Evolutionary conservation across 148 eudicot species (phyloP), one percentile per base, ranked within the genome.

Genomic region (Nepenthes gracilis): DNA sequence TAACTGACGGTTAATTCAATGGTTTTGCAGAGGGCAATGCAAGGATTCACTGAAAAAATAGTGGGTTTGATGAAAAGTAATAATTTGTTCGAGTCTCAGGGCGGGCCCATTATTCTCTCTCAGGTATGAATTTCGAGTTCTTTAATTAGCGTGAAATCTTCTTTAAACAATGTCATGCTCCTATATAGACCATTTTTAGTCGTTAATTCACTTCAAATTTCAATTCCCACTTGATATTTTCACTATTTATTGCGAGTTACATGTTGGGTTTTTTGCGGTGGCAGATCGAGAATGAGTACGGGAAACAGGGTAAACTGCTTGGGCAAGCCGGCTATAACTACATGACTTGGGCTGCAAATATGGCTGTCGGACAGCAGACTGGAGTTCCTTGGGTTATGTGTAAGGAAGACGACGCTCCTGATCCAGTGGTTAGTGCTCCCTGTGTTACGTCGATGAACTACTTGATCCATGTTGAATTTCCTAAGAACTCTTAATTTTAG

Each of bases 311-410:
- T 69, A 63, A 64, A 56, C 43, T 40, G 36, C 79, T 62, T 60
- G 97, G 95, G 23, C 64, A 64, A 60, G 85, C 77, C 52, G 97
- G 93, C 35, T 65, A 77, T 70, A 75, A 88, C 63, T 93, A 93
- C 71, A 70, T 84, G 85, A 77, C 65, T 54, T 93, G 99, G 98
- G 99, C 99, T 36, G 99, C 95, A 8, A 77, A 79, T 54, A 88
- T 93, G 99, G 99, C 95, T 1, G 71, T 86, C 47, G 82, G 68
- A 49, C 72, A 73, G 58, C 73, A 64, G 14, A 93, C 96, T 1
- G 99, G 99, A 10, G 99, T 93, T 55, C 99, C 99, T 1, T 93
- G 99, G 99, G 81, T 85, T 35, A 93, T 93, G 99, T 93, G 99
- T 81, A 88, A 84, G 72, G 85, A 93, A 75, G 81, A 81, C 1